Base-by-base conservation (phyloP, 163 green algal genomes). In the Prototheca cutis region DNA sequence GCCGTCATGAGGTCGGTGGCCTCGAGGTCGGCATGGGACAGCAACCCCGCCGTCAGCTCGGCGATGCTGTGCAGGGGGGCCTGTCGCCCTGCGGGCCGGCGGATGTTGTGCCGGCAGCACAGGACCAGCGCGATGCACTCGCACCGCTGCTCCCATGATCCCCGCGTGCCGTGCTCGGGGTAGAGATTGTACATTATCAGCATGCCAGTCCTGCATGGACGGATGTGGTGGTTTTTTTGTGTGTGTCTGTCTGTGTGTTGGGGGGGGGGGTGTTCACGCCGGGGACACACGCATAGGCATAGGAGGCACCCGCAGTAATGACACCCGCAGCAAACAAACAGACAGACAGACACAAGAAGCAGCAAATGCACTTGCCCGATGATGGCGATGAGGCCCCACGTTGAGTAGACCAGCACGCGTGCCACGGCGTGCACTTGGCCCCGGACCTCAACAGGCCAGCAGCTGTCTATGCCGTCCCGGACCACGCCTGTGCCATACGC, bases 1-100 rank as follows among this genome's bases (percentile, higher is more conserved):
- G 55, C 67, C 1, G 55, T 59, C 1, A 55, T 57, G 6, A 75
- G 40, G 55, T 75, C 67, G 31, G 55, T 70, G 29, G 67, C 67
- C 28, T 75, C 67, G 13, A 75, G 40, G 39, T 75, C 67, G 24
- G 47, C 45, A 25, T 70, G 67, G 21, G 42, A 60, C 10, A 75
- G 45, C 24, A 75, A 48, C 6, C 67, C 67, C 24, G 66, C 53
- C 4, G 67, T 65, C n/a, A 75, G 55, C 55, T 75, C 59, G 7
- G 67, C 67, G 8, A 75, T 75, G 40, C 10, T 58, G 30, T 10
- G 17, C 10, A 42, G 7, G 6, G 52, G 52, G 17, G 52, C 28
- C 29, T 21, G 18, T 27, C 24, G 6, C 21, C 49, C 49, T 13
- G 19, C 59, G 4, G 40, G n/a, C 7, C 4, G 8, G 40, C 39